Evolutionary conservation across 352 stramenopile species (phyloP).

Genomic region (Pythium folliculosum): DNA sequence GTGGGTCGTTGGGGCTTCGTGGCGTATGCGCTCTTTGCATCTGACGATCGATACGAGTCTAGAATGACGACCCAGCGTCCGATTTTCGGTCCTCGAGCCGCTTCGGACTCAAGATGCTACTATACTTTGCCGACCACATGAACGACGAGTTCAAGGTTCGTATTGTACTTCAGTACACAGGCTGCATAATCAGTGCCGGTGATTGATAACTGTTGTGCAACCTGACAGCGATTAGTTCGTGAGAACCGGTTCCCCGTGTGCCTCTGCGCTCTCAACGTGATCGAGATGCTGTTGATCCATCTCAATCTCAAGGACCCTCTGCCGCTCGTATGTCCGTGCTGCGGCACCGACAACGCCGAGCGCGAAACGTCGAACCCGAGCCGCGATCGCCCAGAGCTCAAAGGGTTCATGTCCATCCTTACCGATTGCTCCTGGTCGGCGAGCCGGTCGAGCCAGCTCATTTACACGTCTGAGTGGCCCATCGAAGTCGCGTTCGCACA

Average conservation of each 20-base stretch:
- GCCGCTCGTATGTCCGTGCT: constrained; percentile 65
- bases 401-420: constrained; percentile 51
- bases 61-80: constrained; percentile 65
- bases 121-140: constrained; percentile 67
- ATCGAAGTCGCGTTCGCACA: constrained; percentile 58
- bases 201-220: not conserved
- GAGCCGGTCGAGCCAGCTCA: constrained; percentile 42
- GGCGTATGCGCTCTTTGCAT: not conserved
- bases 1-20: not conserved
- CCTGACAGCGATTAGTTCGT: constrained; percentile 52
- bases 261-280: constrained; percentile 59
- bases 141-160: constrained; percentile 67
- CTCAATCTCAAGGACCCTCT: constrained; percentile 69
- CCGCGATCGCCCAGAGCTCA: constrained; percentile 53
- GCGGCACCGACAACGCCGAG: constrained; percentile 66
- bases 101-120: constrained; percentile 61
- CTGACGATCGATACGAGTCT: not conserved
- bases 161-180: not conserved
- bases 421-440: constrained; percentile 42
- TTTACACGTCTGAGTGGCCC: constrained; percentile 37
- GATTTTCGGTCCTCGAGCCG: constrained; percentile 63
- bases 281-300: constrained; percentile 70
- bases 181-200: not conserved
- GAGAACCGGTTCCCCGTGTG: constrained; percentile 77
- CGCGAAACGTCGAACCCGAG: constrained; percentile 54